Evolutionary conservation across 306 rosid species (phyloP).

Genomic region (Dalbergia cultrata): DNA sequence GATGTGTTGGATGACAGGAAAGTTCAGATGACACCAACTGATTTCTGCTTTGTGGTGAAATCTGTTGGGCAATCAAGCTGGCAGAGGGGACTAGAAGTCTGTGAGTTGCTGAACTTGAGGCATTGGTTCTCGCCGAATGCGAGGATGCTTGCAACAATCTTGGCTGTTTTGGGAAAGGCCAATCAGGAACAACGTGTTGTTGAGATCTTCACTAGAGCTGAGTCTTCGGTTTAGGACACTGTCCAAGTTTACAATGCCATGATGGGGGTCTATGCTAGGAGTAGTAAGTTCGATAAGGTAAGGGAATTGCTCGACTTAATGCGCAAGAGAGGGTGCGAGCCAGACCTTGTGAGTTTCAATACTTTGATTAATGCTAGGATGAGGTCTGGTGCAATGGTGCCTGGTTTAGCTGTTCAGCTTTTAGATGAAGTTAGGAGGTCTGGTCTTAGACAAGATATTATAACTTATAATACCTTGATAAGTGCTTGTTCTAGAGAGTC

Average conservation of each 20-base stretch:
- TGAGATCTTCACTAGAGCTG: constrained; percentile 76
- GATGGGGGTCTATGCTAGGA: constrained; percentile 92
- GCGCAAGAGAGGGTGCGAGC: constrained; percentile 79
- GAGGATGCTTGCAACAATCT: constrained; percentile 87
- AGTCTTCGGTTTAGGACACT: constrained; percentile 58
- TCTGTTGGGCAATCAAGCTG: constrained; percentile 80
- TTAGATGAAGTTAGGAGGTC: constrained; percentile 80
- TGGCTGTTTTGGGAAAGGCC: constrained; percentile 87
- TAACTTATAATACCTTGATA: constrained; percentile 87
- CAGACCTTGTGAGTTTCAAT: constrained; percentile 91
- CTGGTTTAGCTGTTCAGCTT: constrained; percentile 73
- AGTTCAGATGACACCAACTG: constrained; percentile 89
- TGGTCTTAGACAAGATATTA: constrained; percentile 81
- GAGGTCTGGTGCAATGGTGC: constrained; percentile 71
- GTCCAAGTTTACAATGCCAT: constrained; percentile 93
- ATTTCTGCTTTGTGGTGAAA: constrained; percentile 90
- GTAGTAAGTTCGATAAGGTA: constrained; percentile 69
- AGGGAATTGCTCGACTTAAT: constrained; percentile 71
- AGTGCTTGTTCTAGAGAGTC: constrained; percentile 92
- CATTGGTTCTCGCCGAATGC: constrained; percentile 92
- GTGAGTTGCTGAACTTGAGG: constrained; percentile 83
- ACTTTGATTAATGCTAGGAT: constrained; percentile 85
- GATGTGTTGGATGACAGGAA: constrained; percentile 78
- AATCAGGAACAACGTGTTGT: constrained; percentile 80
- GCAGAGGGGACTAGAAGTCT: constrained; percentile 92